Evolutionary conservation across 805 yeast species (phyloP).

Genomic region (Candida hungchunana): DNA sequence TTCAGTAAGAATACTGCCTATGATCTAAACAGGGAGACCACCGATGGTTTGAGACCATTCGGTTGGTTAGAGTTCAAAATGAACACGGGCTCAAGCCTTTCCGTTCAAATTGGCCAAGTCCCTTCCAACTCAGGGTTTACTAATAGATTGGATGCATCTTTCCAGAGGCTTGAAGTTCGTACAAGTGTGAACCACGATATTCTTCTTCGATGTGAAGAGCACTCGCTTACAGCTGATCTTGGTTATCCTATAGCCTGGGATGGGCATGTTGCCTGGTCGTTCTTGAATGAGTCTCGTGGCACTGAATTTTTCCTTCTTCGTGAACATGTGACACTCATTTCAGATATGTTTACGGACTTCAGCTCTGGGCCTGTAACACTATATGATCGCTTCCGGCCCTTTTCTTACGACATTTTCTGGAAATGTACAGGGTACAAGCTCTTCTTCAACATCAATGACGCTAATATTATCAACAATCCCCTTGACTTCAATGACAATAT

Average conservation of each 20-base stretch:
- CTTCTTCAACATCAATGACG: conserved; percentile 77
- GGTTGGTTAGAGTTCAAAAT: conserved; percentile 88
- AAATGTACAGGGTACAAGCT: conserved; percentile 51
- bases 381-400: conserved; percentile 76
- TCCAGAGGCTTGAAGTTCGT: conserved; percentile 58
- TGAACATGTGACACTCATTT: conserved; percentile 72
- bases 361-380: conserved; percentile 65
- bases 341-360: conserved; percentile 76
- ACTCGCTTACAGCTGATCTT: conserved; percentile 49
- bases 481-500: conserved; percentile 78
- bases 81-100: conserved; percentile 46
- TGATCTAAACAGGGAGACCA: conserved; percentile 27
- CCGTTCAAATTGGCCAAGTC: conserved; percentile 44
- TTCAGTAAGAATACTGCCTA: conserved; percentile 65
- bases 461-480: conserved; percentile 85
- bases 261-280: conserved; percentile 65
- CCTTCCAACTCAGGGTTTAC: conserved; percentile 55
- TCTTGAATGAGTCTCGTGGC: conserved; percentile 48
- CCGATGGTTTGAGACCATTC: conserved; percentile 56
- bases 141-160: conserved; percentile 40
- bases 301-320: conserved; percentile 64
- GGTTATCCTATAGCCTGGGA: conserved; percentile 83
- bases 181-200: conserved; percentile 89
- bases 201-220: conserved; percentile 57
- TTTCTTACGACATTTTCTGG: conserved; percentile 60